Evolutionary conservation across 305 asterid species (phyloP).

Genomic region (Stenogyne calaminthoides): DNA sequence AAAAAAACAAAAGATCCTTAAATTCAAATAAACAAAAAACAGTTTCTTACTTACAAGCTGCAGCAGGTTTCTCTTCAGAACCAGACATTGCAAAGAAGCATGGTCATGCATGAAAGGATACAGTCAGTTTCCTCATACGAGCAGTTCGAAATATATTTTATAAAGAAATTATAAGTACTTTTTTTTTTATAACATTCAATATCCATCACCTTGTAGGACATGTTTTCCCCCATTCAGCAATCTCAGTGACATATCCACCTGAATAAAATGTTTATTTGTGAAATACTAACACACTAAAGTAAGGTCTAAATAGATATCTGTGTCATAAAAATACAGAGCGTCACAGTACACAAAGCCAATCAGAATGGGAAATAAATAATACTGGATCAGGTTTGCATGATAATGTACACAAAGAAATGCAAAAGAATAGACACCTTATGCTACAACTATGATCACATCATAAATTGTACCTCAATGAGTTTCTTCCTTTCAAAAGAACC

Average conservation of each 20-base stretch:
- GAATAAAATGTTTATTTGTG: constrained; percentile 36
- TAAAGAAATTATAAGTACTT: neutral
- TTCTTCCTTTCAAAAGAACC: neutral
- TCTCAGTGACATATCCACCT: constrained; percentile 95
- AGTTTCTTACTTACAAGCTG: constrained; percentile 64
- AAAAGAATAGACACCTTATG: neutral
- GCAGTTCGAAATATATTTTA: neutral
- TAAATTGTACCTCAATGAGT: neutral
- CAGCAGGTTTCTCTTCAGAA: constrained; percentile 93
- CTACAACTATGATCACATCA: neutral
- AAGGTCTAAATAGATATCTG: constrained; percentile 8
- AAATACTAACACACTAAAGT: constrained; percentile 22
- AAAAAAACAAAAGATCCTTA: constrained; percentile 5
- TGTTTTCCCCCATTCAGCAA: constrained; percentile 81
- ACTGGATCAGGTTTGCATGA: neutral
- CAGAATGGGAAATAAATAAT: neutral
- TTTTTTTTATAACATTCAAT: constrained; percentile 4
- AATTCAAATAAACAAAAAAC: constrained; percentile 15
- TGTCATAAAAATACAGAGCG: neutral
- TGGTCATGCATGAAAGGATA: constrained; percentile 48
- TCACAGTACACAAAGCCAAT: neutral
- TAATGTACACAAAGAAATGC: neutral
- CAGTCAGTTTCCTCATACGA: constrained; percentile 38
- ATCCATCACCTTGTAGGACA: constrained; percentile 86
- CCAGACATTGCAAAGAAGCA: constrained; percentile 44